These are phyloP conservation scores for Conticribra weissflogii DNA, from an alignment of 108 stramenopile genomes.

Conservation along the genomic window DNA sequence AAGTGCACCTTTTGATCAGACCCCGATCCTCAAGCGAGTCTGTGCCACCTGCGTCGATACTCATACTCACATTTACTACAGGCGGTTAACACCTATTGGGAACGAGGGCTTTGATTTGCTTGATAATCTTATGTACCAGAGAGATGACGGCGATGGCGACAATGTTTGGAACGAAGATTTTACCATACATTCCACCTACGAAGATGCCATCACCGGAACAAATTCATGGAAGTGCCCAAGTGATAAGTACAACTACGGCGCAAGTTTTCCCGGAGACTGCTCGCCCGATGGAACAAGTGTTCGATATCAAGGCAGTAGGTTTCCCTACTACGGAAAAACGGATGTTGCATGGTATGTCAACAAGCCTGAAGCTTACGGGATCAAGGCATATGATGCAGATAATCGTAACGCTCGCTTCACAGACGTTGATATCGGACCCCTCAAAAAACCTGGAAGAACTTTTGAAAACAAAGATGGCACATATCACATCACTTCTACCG, in stretches of 20 bases:
- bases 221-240: constrained; percentile 47
- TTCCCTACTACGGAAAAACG: background rate
- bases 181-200: constrained; percentile 46
- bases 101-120: constrained; percentile 26
- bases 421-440: constrained; percentile 8
- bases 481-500: constrained; percentile 19
- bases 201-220: constrained; percentile 35
- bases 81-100: constrained; percentile 26
- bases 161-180: constrained; percentile 48
- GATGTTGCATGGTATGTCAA: constrained; percentile 37
- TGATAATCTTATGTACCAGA: constrained; percentile 20
- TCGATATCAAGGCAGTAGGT: constrained; percentile 7
- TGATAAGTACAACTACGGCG: constrained; percentile 13
- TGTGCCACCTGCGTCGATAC: constrained; percentile 29
- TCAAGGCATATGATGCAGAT: background rate
- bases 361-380: constrained; percentile 11
- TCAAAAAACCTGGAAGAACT: background rate
- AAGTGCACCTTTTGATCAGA: background rate
- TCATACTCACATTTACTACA: constrained; percentile 43
- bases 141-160: background rate
- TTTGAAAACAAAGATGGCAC: constrained; percentile 4
- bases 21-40: constrained; percentile 24
- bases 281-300: constrained; percentile 17
- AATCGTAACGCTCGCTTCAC: background rate
- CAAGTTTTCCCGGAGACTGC: constrained; percentile 37